Evolutionary conservation across 2,329 filamentous ascomycete genomes (phyloP).

Genomic region (Penicillium sp.): DNA sequence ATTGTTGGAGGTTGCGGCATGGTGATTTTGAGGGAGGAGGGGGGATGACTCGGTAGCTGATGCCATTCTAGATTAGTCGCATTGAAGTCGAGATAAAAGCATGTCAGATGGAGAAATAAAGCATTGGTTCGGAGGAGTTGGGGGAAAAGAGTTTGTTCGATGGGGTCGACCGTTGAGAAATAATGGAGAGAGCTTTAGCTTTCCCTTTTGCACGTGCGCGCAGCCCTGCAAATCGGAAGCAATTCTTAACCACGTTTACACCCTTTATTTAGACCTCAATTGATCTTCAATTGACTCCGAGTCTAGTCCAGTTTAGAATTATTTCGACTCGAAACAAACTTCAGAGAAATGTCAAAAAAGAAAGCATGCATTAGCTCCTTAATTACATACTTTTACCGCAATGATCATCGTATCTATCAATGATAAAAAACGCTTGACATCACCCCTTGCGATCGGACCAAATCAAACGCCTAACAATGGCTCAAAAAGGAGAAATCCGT

Average conservation of each 20-base stretch:
- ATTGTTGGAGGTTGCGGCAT: slow-evolving; percentile 35
- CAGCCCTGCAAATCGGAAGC: slow-evolving; percentile 9
- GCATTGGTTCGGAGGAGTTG: background rate
- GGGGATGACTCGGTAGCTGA: slow-evolving; percentile 48
- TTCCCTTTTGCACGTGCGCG: slow-evolving; percentile 29
- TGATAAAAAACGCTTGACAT: background rate
- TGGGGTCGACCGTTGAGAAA: slow-evolving; percentile 9
- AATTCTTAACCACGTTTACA: background rate
- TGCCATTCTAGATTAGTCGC: slow-evolving; percentile 34
- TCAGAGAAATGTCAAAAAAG: slow-evolving; percentile 11
- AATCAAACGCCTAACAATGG: slow-evolving; percentile 10
- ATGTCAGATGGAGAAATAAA: slow-evolving; percentile 23
- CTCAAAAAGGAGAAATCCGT: background rate
- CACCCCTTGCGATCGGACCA: background rate
- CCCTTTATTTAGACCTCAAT: slow-evolving; percentile 13
- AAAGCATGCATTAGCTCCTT: slow-evolving; percentile 15
- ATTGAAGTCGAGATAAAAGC: slow-evolving; percentile 19
- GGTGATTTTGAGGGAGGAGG: slow-evolving; percentile 43
- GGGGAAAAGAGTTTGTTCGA: slow-evolving; percentile 12
- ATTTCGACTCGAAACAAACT: background rate
- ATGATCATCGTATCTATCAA: slow-evolving; percentile 12
- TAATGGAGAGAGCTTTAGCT: slow-evolving; percentile 20
- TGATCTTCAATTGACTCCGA: slow-evolving; percentile 4
- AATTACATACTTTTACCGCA: slow-evolving; percentile 7
- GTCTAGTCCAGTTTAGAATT: background rate